Percentiles rank a stretch among this genome's conserved stretches.
phyloP scores from a whole-genome alignment of 2,329 filamentous ascomycete species.

The Mariannaea sp. region DNA sequence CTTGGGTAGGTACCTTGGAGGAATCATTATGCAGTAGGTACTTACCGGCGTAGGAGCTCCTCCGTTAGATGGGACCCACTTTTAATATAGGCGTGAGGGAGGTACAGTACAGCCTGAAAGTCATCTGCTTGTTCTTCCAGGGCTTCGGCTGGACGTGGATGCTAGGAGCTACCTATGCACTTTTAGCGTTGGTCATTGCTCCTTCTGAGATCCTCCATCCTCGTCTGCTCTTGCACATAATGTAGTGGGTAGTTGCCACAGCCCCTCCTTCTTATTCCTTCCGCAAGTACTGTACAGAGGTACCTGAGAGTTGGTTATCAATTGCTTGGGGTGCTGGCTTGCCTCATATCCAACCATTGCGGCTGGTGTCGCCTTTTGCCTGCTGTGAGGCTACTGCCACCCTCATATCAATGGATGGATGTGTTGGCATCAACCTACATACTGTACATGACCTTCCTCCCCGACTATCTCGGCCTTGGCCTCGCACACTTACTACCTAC shows the following conservation, averaged over 20 bases:
- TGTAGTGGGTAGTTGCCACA: not conserved
- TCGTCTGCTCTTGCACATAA: not conserved
- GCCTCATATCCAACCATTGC: constrained; percentile 16
- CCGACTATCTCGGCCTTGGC: constrained; percentile 7
- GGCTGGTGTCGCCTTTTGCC: constrained; percentile 15
- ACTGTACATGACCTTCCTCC: not conserved
- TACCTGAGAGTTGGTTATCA: not conserved
- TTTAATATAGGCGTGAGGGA: no score
- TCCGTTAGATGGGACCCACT: no score
- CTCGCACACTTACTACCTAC: constrained; percentile 4
- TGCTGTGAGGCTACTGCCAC: constrained; percentile 20
- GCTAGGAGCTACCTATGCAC: not conserved
- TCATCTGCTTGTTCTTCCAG: constrained; percentile 4
- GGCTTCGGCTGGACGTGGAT: not conserved
- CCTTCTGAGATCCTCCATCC: not conserved
- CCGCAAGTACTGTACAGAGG: constrained; percentile 1
- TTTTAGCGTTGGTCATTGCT: not conserved
- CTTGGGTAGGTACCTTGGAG: no score
- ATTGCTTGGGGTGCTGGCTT: constrained; percentile 4
- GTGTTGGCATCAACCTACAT: constrained; percentile 15
- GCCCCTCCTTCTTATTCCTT: not conserved
- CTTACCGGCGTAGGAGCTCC: no score
- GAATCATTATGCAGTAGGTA: no score
- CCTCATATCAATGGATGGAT: constrained; percentile 3
- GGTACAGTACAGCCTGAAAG: no score